A percentile compares a stretch with the other conserved stretches of the same genome.
Evolutionary conservation across 805 yeast species (phyloP).

Genomic region (Starmerella sp.): DNA sequence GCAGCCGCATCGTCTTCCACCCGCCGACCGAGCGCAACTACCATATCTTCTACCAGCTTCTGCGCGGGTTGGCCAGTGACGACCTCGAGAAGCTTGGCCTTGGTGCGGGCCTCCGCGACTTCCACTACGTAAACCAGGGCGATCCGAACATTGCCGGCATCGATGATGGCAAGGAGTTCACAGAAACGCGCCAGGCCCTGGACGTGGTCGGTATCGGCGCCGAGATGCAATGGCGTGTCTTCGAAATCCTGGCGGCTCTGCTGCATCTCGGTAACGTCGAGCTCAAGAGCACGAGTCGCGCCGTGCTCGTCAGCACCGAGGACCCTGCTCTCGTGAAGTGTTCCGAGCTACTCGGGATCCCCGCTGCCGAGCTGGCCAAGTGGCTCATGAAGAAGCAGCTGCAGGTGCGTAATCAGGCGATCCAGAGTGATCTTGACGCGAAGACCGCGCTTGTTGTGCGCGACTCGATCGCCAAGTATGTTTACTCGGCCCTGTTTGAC

Average conservation of each 20-base stretch:
- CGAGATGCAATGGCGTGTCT: constrained; percentile 53
- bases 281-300: constrained; percentile 70
- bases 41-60: constrained; percentile 84
- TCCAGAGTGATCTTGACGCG: constrained; percentile 68
- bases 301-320: constrained; percentile 69
- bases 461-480: constrained; percentile 93
- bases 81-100: constrained; percentile 51
- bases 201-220: constrained; percentile 61
- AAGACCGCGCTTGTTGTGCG: constrained; percentile 83
- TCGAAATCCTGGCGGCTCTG: constrained; percentile 72
- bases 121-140: constrained; percentile 76
- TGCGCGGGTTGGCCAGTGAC: constrained; percentile 51
- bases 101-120: constrained; percentile 49
- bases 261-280: constrained; percentile 89
- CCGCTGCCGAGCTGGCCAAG: constrained; percentile 61
- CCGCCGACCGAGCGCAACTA: constrained; percentile 85
- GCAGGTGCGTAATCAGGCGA: constrained; percentile 83
- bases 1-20: constrained; percentile 90
- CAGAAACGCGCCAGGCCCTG: constrained; percentile 65
- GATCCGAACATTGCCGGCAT: constrained; percentile 55
- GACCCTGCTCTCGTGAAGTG: constrained; percentile 79
- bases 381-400: constrained; percentile 93
- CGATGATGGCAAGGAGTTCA: constrained; percentile 72
- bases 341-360: constrained; percentile 72
- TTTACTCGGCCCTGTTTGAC: constrained; percentile 84